Conservation (phyloP, 2,329 filamentous ascomycete species). For the Paramyrothecium roridum region DNA sequence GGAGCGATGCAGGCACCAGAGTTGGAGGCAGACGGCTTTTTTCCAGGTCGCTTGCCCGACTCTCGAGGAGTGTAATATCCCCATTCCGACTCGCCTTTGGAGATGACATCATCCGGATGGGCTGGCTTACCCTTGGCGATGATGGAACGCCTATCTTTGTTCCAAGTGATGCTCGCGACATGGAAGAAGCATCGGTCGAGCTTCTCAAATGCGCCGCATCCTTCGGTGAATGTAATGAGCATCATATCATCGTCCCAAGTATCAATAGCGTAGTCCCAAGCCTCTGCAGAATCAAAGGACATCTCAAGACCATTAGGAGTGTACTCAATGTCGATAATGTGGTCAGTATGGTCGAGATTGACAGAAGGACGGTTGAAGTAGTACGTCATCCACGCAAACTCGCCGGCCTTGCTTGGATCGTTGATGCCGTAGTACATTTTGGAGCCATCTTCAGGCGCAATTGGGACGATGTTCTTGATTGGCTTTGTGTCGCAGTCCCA, state of each 20-base stretch:
- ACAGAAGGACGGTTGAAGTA: constrained; percentile 21
- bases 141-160: constrained; percentile 8
- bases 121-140: constrained; percentile 13
- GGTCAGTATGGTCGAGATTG: constrained; percentile 23
- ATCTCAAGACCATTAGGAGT: constrained; percentile 6
- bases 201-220: constrained; percentile 18
- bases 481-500: constrained; percentile 18
- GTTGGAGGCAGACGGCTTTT: neutral
- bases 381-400: constrained; percentile 22
- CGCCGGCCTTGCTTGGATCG: constrained; percentile 8
- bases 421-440: constrained; percentile 20
- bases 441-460: constrained; percentile 14
- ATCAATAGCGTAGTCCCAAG: constrained; percentile 14
- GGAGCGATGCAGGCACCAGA: neutral
- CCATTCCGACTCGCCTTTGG: constrained; percentile 18
- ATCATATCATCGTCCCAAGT: constrained; percentile 20
- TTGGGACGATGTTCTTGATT: constrained; percentile 17
- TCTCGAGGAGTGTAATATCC: constrained; percentile 15
- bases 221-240: constrained; percentile 18
- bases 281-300: constrained; percentile 13
- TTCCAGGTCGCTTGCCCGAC: no score
- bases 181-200: constrained; percentile 26
- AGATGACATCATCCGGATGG: constrained; percentile 16
- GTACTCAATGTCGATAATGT: constrained; percentile 9
- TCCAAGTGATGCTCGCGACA: constrained; percentile 12